These are phyloP conservation scores for Torulaspora indica DNA, from an alignment of 805 yeast genomes.

Conservation along the genomic window DNA sequence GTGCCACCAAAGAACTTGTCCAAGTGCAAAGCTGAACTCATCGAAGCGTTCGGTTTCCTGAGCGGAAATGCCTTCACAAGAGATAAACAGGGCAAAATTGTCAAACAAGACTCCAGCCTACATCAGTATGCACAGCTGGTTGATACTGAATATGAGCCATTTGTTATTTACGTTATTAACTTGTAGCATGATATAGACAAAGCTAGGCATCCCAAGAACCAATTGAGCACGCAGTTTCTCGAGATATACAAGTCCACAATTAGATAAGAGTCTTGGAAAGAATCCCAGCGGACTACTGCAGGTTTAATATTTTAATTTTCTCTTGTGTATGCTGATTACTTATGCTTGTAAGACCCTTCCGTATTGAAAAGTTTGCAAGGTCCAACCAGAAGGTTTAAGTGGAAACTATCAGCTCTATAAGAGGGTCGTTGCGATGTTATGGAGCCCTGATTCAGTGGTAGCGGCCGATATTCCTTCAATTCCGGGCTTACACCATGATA, in stretches of 20 bases:
- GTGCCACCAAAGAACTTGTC: conserved; percentile 45
- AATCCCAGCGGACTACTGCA: too few species aligned
- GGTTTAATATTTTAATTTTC: not conserved
- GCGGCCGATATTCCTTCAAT: not conserved
- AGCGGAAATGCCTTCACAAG: conserved; percentile 83
- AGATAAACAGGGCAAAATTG: conserved; percentile 61
- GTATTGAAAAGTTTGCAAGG: conserved; percentile 1
- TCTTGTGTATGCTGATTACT: not conserved
- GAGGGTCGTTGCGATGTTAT: not conserved
- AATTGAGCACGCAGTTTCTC: not conserved
- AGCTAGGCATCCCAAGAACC: not conserved
- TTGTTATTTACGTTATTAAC: conserved; percentile 59
- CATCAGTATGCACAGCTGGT: conserved; percentile 88
- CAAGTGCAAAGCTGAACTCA: conserved; percentile 64
- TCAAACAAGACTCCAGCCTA: conserved; percentile 55
- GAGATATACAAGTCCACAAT: too few species aligned
- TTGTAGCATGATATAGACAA: conserved; percentile 14
- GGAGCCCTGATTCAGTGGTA: conserved; percentile 5
- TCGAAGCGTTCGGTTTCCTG: conserved; percentile 75
- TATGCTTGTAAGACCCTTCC: not conserved
- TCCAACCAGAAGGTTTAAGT: not conserved
- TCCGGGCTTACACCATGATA: not conserved
- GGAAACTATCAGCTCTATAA: not conserved
- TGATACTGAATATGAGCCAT: conserved; percentile 94
- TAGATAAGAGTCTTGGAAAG: too few species aligned